phyloP scores from a whole-genome alignment of 2,329 filamentous ascomycete species.

The Pseudohalonectria lignicola region DNA sequence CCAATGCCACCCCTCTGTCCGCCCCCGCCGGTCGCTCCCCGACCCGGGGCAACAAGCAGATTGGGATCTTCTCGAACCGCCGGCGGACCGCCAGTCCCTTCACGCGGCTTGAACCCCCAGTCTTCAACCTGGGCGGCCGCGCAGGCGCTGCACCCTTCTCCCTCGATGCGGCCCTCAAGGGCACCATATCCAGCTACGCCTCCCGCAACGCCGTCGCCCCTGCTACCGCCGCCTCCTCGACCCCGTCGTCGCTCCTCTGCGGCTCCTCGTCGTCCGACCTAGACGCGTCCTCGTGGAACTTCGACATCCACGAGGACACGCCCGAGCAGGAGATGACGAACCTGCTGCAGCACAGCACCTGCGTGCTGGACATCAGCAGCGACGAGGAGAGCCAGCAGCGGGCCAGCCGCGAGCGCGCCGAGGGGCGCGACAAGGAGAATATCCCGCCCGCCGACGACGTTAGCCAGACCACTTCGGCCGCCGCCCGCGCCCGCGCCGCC shows the following conservation, averaged over 20 bases:
- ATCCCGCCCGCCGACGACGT: constrained; percentile 63
- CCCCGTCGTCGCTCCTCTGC: constrained; percentile 16
- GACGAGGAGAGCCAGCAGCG: constrained; percentile 64
- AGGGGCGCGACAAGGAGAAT: constrained; percentile 82
- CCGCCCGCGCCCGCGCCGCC: constrained; percentile 18
- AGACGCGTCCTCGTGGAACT: constrained; percentile 71
- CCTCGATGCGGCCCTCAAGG: constrained; percentile 72
- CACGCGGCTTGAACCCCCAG: constrained; percentile 60
- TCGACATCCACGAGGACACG: constrained; percentile 90
- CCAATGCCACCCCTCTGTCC: constrained; percentile 32
- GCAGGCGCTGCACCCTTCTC: constrained; percentile 58
- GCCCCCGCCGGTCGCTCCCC: constrained; percentile 76
- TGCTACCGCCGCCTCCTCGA: constrained; percentile 10
- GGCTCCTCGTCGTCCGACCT: constrained; percentile 30
- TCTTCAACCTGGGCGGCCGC: constrained; percentile 30
- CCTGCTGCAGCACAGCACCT: constrained; percentile 82
- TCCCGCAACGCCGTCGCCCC: constrained; percentile 20
- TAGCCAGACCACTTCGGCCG: constrained; percentile 39
- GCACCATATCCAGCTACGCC: constrained; percentile 56
- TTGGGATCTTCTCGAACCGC: constrained; percentile 56
- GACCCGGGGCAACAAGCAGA: constrained; percentile 53
- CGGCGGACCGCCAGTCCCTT: constrained; percentile 51
- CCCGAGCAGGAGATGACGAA: constrained; percentile 86
- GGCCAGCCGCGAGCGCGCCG: constrained; percentile 36
- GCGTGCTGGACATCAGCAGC: constrained; percentile 77